Percentiles rank a stretch among this genome's conserved stretches.
These are phyloP conservation scores for Aegilops bicornis DNA, from an alignment of 176 grass and related monocot species.

Conservation along the genomic window DNA sequence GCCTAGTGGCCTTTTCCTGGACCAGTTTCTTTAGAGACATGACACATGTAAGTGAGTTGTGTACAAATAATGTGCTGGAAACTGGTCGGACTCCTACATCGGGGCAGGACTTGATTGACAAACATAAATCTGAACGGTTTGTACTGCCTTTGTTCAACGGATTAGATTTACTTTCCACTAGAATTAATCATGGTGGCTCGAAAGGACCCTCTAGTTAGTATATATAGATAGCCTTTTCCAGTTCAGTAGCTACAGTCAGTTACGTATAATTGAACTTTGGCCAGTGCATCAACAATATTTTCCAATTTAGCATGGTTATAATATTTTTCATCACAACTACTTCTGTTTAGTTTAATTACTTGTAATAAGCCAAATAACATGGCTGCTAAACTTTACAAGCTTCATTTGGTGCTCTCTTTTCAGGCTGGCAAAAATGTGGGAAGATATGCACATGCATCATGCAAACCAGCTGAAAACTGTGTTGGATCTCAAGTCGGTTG, in stretches of 20 bases:
- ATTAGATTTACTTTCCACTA: not conserved
- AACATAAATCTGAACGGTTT: not conserved
- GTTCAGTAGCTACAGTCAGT: constrained; percentile 1
- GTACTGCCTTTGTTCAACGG: not conserved
- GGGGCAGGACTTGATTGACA: not conserved
- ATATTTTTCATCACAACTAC: not conserved
- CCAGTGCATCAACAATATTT: not conserved
- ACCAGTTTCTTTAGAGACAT: not conserved
- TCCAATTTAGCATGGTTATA: not conserved
- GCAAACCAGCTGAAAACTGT: constrained; percentile 62
- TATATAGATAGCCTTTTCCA: not conserved
- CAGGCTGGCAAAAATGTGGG: constrained; percentile 98
- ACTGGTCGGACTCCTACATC: not conserved
- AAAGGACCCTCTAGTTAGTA: not conserved
- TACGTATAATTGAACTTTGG: not conserved
- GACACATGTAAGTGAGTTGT: not conserved
- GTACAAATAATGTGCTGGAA: not conserved
- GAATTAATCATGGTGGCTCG: not conserved
- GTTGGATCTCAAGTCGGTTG: constrained; percentile 60
- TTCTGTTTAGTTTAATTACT: not conserved
- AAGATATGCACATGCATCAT: constrained; percentile 76
- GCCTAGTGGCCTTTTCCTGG: not conserved
- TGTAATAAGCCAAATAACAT: not conserved
- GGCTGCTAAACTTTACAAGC: not conserved
- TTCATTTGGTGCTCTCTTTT: constrained; percentile 41